Percentiles rank a stretch among this genome's conserved stretches.
Conservation (phyloP, 441 rosid species). For the Aleurites moluccanus region DNA sequence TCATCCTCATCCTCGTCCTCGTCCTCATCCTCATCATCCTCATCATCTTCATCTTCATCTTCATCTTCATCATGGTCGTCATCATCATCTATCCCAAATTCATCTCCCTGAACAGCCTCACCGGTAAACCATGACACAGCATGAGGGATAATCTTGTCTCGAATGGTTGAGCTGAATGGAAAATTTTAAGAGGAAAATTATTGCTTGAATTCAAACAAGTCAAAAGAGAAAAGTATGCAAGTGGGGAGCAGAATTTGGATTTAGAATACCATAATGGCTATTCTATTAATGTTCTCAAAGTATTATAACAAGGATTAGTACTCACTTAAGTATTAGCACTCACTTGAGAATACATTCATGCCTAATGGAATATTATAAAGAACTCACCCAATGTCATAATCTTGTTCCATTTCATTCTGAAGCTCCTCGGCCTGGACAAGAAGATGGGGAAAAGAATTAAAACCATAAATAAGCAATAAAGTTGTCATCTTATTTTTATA, state of each 20-base stretch:
- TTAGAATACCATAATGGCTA: background rate
- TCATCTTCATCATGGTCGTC: conserved; percentile 54
- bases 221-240: too few species aligned
- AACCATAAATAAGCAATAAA: background rate
- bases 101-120: conserved; percentile 69
- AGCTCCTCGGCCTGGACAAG: conserved; percentile 78
- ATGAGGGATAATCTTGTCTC: conserved; percentile 84
- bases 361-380: background rate
- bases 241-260: background rate
- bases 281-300: too few species aligned
- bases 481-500: background rate
- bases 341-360: background rate
- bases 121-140: conserved; percentile 93
- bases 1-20: conserved; percentile 56
- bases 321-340: too few species aligned
- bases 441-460: background rate
- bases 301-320: too few species aligned
- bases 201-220: too few species aligned
- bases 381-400: conserved; percentile 86
- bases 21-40: too few species aligned
- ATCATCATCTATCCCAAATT: conserved; percentile 57
- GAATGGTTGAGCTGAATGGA: conserved; percentile 61
- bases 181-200: conserved; percentile 6
- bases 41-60: too few species aligned
- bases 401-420: conserved; percentile 87